A percentile compares a stretch with the other conserved stretches of the same genome.
These are phyloP conservation scores for Mycocentrospora acerina DNA, from an alignment of 2,329 filamentous ascomycete genomes.

Conservation along the genomic window DNA sequence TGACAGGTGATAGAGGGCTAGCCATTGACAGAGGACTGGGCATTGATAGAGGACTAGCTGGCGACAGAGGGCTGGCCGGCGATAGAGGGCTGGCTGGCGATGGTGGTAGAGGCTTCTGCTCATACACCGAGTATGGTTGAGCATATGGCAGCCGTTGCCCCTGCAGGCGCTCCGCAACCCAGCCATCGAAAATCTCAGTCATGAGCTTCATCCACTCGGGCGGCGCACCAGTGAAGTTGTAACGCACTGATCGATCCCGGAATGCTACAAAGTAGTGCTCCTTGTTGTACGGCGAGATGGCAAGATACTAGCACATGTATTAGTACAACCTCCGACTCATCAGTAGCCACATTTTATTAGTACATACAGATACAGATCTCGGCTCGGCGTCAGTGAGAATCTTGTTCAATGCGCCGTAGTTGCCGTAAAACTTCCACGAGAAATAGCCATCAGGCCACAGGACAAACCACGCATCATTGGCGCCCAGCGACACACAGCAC, in stretches of 20 bases:
- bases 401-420: constrained; percentile 30
- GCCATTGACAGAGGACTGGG: constrained; percentile 8
- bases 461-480: constrained; percentile 37
- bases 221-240: constrained; percentile 34
- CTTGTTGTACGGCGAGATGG: constrained; percentile 36
- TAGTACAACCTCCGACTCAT: neutral
- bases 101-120: constrained; percentile 4
- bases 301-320: constrained; percentile 27
- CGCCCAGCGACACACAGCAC: constrained; percentile 29
- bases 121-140: constrained; percentile 3
- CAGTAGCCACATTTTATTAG: neutral
- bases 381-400: constrained; percentile 29
- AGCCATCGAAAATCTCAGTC: constrained; percentile 33
- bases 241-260: constrained; percentile 33
- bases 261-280: constrained; percentile 39
- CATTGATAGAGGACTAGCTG: constrained; percentile 8
- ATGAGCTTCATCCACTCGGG: constrained; percentile 38
- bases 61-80: constrained; percentile 11
- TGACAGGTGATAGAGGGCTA: constrained; percentile 12
- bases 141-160: constrained; percentile 15
- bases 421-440: constrained; percentile 36
- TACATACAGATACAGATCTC: constrained; percentile 31
- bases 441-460: constrained; percentile 34
- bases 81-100: constrained; percentile 3
- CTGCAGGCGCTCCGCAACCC: constrained; percentile 28